phyloP scores from a whole-genome alignment of 208 protist genomes.

The Acanthamoeba lenticulata region DNA sequence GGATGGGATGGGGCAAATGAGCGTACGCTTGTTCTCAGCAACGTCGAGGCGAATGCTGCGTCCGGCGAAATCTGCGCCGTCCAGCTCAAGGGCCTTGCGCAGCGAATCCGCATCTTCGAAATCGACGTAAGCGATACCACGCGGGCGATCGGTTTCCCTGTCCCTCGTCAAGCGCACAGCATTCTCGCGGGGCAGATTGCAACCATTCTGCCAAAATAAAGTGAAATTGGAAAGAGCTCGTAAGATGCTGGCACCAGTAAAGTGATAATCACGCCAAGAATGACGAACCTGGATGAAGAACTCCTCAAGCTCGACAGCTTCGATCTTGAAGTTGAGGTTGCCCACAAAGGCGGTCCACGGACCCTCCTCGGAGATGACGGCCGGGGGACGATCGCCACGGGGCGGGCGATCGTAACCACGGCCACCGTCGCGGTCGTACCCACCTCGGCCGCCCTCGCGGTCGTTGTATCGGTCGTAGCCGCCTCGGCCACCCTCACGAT shows the following conservation, averaged over 20 bases:
- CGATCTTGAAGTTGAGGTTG: slow-evolving; percentile 53
- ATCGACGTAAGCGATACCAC: slow-evolving; percentile 58
- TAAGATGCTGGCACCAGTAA: too few relatives aligned
- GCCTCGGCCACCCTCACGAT: background rate
- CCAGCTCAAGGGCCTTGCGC: background rate
- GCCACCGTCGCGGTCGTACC: background rate
- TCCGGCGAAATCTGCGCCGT: slow-evolving; percentile 1
- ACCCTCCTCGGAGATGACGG: background rate
- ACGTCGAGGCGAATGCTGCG: slow-evolving; percentile 32
- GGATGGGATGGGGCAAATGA: background rate
- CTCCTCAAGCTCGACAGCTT: slow-evolving; percentile 42
- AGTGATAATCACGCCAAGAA: background rate
- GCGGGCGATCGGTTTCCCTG: background rate
- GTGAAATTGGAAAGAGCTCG: background rate
- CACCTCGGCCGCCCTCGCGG: background rate
- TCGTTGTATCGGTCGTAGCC: background rate
- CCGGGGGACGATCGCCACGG: background rate
- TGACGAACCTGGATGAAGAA: slow-evolving; percentile 18
- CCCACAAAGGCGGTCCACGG: slow-evolving; percentile 66
- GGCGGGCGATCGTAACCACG: background rate
- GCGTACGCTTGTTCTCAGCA: slow-evolving; percentile 51
- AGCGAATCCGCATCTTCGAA: slow-evolving; percentile 67
- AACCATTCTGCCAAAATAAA: background rate
- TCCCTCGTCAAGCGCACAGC: slow-evolving; percentile 39
- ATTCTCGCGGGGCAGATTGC: background rate